Percentiles rank a stretch among this genome's conserved stretches.
Conservation (phyloP, 192 early-diverging fungal genomes). For the Umbelopsis ramanniana region DNA sequence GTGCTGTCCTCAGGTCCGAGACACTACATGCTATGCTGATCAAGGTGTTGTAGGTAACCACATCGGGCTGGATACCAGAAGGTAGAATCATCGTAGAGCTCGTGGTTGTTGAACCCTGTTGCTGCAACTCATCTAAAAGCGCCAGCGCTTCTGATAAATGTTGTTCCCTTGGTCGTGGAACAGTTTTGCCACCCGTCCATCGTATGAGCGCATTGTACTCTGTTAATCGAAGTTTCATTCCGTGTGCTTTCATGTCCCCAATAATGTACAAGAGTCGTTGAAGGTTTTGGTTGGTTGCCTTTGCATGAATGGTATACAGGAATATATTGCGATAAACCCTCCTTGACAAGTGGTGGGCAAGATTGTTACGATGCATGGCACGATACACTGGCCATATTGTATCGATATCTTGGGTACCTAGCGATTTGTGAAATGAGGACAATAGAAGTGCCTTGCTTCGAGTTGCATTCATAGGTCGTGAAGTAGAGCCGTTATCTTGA, state of each 20-base stretch:
- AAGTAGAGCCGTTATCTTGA: background rate
- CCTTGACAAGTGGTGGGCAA: conserved; percentile 24
- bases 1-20: conserved; percentile 37
- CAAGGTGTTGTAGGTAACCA: conserved; percentile 40
- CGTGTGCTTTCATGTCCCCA: conserved; percentile 34
- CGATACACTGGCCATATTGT: conserved; percentile 40
- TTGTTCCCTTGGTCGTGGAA: conserved; percentile 22
- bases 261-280: conserved; percentile 33
- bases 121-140: conserved; percentile 37
- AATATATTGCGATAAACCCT: conserved; percentile 32
- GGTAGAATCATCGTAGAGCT: background rate
- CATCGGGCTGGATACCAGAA: conserved; percentile 23
- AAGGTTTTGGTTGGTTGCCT: conserved; percentile 32
- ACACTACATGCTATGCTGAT: conserved; percentile 34
- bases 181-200: conserved; percentile 39
- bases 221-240: conserved; percentile 22
- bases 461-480: background rate
- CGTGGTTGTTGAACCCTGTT: background rate
- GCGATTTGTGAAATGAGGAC: conserved; percentile 31
- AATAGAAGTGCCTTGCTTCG: conserved; percentile 20
- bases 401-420: conserved; percentile 40
- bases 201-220: conserved; percentile 41
- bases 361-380: conserved; percentile 23
- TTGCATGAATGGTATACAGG: conserved; percentile 23
- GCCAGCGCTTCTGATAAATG: conserved; percentile 39